Conservation (phyloP, 768 basidiomycete species). For the Sutorius australiensis region DNA sequence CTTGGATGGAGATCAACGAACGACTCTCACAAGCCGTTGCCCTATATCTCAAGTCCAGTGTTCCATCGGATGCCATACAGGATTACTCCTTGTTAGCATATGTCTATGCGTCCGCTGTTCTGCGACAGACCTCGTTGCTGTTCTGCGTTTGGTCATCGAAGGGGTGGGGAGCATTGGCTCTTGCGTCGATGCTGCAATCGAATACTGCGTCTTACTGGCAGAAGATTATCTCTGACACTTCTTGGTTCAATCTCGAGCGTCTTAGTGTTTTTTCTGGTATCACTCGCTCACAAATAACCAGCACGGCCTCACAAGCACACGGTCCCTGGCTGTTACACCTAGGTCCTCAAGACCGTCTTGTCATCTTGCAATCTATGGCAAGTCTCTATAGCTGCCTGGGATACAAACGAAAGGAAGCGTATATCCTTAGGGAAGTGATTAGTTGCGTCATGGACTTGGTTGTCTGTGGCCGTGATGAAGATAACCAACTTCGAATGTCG, state of each 20-base stretch:
- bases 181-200: slow-evolving; percentile 69
- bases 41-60: slow-evolving; percentile 58
- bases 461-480: slow-evolving; percentile 80
- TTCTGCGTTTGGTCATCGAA: slow-evolving; percentile 83
- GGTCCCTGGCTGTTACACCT: slow-evolving; percentile 87
- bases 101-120: slow-evolving; percentile 60
- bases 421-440: slow-evolving; percentile 79
- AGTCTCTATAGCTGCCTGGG: slow-evolving; percentile 78
- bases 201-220: slow-evolving; percentile 57
- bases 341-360: slow-evolving; percentile 69
- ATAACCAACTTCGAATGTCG: slow-evolving; percentile 44
- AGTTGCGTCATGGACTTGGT: slow-evolving; percentile 81
- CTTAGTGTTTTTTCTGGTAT: slow-evolving; percentile 68
- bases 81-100: slow-evolving; percentile 62
- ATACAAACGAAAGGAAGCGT: slow-evolving; percentile 84
- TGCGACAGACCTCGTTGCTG: slow-evolving; percentile 71
- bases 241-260: slow-evolving; percentile 56
- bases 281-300: slow-evolving; percentile 62
- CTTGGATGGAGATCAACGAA: slow-evolving; percentile 77
- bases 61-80: slow-evolving; percentile 48
- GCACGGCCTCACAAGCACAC: slow-evolving; percentile 65
- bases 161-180: slow-evolving; percentile 80
- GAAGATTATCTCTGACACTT: slow-evolving; percentile 49
- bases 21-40: slow-evolving; percentile 59
- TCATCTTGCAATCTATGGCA: slow-evolving; percentile 64